Evolutionary conservation across 2,329 filamentous ascomycete species (phyloP), one percentile per base, ranked within the genome.

Genomic region (Ceratocystis variospora): DNA sequence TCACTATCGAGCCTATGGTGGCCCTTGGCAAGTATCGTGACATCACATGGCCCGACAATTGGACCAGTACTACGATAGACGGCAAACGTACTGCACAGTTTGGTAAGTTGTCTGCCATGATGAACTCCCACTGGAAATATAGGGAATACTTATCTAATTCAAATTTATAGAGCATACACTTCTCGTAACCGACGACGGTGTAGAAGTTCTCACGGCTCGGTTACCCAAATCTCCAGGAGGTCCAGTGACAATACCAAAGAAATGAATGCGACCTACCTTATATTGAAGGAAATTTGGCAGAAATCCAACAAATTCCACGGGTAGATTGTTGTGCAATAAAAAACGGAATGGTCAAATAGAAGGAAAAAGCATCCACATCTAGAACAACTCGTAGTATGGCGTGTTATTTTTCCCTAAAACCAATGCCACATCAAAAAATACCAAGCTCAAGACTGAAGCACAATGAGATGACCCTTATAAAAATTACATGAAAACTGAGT

Each of bases 1-100:
- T 99, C 73, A 99, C 94, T 0, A 99, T 99, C 69, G 94, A 99
- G 78, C 94, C 94, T 17, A 99, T 99, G 94, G 92, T 99, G 74
- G 91, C 90, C 50, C 76, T 96, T 66, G 94, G 94, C 67, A 92
- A 89, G 68, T 89, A 96, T 76, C 85, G 85, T 69, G 94, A 99
- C 73, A 88, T 94, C 75, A 97, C 91, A 0, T 99, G 94, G 94
- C 94, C 94, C 0, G 94, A 99, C 75, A 90, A 97, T 79, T 99
- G 94, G 94, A 99, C 94, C 0, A 96, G 91, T 76, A 89, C 90
- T 4, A 99, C 94, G 0, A 83, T 87, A 66, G 94, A 99, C 74
- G 94, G 94, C 63, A 89, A 88, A 76, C 81, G 84, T 73, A 96
- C 92, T 17, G 94, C 94, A 8, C 94, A 99, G 74, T 99, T 99